Evolutionary conservation across 345 rosid species (phyloP).

Genomic region (Euphorbia peplus): DNA sequence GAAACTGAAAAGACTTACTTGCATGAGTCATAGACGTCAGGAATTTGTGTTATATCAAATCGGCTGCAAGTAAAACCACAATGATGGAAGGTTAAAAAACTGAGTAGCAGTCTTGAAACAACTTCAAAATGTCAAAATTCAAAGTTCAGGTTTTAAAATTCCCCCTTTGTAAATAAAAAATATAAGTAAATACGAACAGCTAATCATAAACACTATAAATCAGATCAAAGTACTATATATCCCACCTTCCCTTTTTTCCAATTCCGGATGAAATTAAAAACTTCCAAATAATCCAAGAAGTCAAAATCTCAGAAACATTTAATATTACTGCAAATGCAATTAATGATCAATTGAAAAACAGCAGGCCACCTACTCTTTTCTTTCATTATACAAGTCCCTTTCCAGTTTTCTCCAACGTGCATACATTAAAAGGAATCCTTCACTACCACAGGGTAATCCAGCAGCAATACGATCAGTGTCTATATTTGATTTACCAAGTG

Average conservation of each 20-base stretch:
- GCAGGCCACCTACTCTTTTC: slow-evolving; percentile 66
- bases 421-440: slow-evolving; percentile 97
- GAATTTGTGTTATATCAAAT: slow-evolving; percentile 95
- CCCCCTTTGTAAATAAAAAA: neutral
- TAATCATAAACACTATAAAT: neutral
- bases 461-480: slow-evolving; percentile 98
- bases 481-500: slow-evolving; percentile 95
- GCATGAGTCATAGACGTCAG: slow-evolving; percentile 99
- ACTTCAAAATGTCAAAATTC: neutral
- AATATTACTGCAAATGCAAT: neutral
- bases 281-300: neutral
- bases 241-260: neutral
- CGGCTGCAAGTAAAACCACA: slow-evolving; percentile 57
- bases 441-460: slow-evolving; percentile 98
- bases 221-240: neutral
- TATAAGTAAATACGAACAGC: neutral
- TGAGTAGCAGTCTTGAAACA: neutral
- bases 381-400: slow-evolving; percentile 94
- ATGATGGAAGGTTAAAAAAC: slow-evolving; percentile 15
- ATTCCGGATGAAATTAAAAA: neutral
- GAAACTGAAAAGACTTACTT: slow-evolving; percentile 63
- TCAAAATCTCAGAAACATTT: neutral
- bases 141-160: slow-evolving; percentile 5
- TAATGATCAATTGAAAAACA: slow-evolving; percentile 15
- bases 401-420: slow-evolving; percentile 99